A percentile compares a stretch with the other conserved stretches of the same genome.
These are phyloP conservation scores for Pseudogymnoascus sp. DNA, from an alignment of 2,329 filamentous ascomycete species.

Conservation along the genomic window DNA sequence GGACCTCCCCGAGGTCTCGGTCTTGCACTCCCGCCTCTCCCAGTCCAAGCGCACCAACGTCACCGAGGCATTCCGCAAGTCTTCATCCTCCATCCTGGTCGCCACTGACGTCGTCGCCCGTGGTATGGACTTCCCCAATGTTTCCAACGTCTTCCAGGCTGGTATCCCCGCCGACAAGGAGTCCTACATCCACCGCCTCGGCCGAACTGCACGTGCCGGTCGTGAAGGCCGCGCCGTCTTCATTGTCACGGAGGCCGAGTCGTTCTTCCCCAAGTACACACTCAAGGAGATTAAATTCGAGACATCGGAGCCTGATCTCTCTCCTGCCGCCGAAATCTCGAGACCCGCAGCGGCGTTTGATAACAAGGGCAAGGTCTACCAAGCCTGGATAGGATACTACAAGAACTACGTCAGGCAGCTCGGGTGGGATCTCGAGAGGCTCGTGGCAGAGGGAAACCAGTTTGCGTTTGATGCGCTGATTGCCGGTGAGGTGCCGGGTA, in stretches of 20 bases:
- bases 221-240: constrained; percentile 67
- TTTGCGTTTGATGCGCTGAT: constrained; percentile 43
- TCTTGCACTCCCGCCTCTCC: constrained; percentile 70
- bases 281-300: constrained; percentile 48
- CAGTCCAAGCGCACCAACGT: constrained; percentile 63
- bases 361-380: constrained; percentile 43
- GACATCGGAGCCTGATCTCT: constrained; percentile 39
- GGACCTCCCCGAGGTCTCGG: constrained; percentile 24
- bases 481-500: constrained; percentile 38
- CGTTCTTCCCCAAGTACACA: constrained; percentile 42
- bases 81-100: constrained; percentile 58
- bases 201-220: constrained; percentile 67
- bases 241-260: constrained; percentile 50
- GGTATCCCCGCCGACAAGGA: constrained; percentile 58
- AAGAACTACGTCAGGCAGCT: constrained; percentile 42
- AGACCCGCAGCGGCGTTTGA: constrained; percentile 38
- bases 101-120: constrained; percentile 75
- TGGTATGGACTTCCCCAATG: constrained; percentile 76
- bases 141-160: constrained; percentile 72
- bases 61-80: constrained; percentile 62
- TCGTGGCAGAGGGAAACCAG: constrained; percentile 45
- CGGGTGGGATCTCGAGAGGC: constrained; percentile 26
- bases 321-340: constrained; percentile 32
- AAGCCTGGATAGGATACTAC: constrained; percentile 49
- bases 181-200: constrained; percentile 69